Percentiles rank a stretch among this genome's conserved stretches.
These are phyloP conservation scores for Coccomyxa subellipsoidea DNA, from an alignment of 163 green algal species.

Conservation along the genomic window DNA sequence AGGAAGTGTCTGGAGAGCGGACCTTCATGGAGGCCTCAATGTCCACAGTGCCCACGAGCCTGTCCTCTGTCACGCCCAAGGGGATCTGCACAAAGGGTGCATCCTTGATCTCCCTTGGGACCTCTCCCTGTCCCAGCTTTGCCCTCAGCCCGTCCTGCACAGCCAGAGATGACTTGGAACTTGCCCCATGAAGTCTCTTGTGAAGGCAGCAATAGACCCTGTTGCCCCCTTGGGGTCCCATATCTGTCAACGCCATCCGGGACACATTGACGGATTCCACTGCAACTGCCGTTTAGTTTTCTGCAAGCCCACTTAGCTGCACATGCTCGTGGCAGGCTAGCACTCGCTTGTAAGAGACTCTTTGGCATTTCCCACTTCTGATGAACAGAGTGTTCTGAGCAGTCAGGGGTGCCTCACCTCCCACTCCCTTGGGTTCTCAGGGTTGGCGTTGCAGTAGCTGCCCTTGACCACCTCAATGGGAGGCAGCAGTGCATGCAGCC, in stretches of 20 bases:
- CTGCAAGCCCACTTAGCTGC: too few relatives aligned
- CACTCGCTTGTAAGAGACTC: too few relatives aligned
- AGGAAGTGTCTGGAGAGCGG: background rate
- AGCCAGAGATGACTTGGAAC: background rate
- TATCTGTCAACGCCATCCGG: too few relatives aligned
- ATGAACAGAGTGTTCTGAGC: background rate
- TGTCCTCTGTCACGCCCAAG: constrained; percentile 98
- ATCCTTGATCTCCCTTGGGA: constrained; percentile 56
- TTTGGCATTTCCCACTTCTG: too few relatives aligned
- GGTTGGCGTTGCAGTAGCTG: constrained; percentile 93
- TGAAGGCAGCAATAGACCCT: too few relatives aligned
- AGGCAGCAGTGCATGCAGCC: constrained; percentile 91
- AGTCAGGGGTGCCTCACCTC: constrained; percentile 54
- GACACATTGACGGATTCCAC: too few relatives aligned
- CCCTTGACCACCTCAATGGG: constrained; percentile 95
- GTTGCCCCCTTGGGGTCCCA: too few relatives aligned
- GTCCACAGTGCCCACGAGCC: constrained; percentile 97
- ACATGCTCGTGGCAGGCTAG: too few relatives aligned
- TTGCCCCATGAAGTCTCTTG: too few relatives aligned
- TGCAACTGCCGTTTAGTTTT: too few relatives aligned
- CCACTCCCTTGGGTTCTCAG: constrained; percentile 76
- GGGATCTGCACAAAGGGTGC: constrained; percentile 97
- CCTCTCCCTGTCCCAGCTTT: constrained; percentile 40
- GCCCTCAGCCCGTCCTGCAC: constrained; percentile 50
- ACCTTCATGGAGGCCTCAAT: constrained; percentile 98